Base-by-base conservation (phyloP, 495 filamentous ascomycete genomes). In the Bathelium albidoporum region DNA sequence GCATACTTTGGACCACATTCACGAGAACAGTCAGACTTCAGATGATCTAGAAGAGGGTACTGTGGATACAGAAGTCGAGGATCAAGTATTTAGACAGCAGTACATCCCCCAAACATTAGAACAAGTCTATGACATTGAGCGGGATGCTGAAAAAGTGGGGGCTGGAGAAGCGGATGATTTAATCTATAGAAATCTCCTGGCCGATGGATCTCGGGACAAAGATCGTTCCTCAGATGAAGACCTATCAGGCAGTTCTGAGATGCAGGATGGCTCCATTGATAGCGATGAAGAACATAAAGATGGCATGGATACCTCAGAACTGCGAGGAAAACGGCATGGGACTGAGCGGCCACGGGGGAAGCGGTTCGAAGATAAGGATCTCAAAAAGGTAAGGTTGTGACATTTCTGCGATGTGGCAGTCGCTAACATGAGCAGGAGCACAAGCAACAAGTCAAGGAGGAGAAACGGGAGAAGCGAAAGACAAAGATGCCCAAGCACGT, bases 401-500 rank as follows among this genome's bases (percentile, higher is more conserved):
- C 58, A 16, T 12, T 24, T 20, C 20, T 9, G 28, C 31, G 16
- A 34, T 55, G 24, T 20, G 39, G 31, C 39, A 52, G 1, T 58
- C 32, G 61, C 70, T 73, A 59, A 75, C 22, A 53, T 28, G 55
- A 68, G 61, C 60, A 84, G 78, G 84, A 85, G 64, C 93, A 96
- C 69, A 98, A 98, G 75, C 79, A 83, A 67, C 86, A 88, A 32
- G 89, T 96, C 60, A 97, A 97, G 75, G 95, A 96, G 71, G 93
- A 89, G 67, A 96, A 96, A 77, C 84, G 89, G 49, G 92, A 95
- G 72, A 85, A 90, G 74, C 77, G 94, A 63, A 91, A 93, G 71
- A 87, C 87, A 18, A 98, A 98, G 78, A 95, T 98, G 76, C 92
- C 94, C 0, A 98, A 98, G 76, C 82, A 95, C 68, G 55, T 91